Base-by-base conservation (phyloP, 257 asterid species). In the Gentiana dahurica region DNA sequence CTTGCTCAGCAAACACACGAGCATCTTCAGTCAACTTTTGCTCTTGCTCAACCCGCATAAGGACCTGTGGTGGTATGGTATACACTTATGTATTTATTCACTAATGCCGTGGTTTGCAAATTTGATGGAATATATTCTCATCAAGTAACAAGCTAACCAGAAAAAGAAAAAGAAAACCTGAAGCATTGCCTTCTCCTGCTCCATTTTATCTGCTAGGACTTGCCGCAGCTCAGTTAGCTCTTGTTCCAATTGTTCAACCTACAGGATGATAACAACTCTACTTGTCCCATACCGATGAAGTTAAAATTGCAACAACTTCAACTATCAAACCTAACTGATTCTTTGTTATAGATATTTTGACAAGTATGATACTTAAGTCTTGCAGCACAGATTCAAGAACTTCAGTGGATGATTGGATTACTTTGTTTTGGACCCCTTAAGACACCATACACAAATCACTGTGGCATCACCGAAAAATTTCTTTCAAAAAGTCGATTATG, bases 21-120 rank as follows among this genome's bases (percentile, higher is more conserved):
- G 84, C 94, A 53, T 86, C 94, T 75, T 89, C 97, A 4, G 87
- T 66, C 61, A 77, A 61, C 77, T 79, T 83, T 69, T 89, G 97
- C 57, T 85, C 97, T 62, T 89, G 91, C 73, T 89, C 95, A 67
- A 89, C 87, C 73, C 84, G 81, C 84, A 89, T 50, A 68, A 89
- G 75, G 63, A 89, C 92, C 97, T 89, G 72, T 65, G 52, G 53
- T 56, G 68, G 45, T 55, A 55, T 54, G 68, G 45, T 55, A 57
- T 54, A 60, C 60, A 69, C 15, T 49, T 54, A 59, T 59, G 58
- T 58, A 63, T 64, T 55, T 64, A 51, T 62, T 44, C 33, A 43
- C 34, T 9, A 9, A 33, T 15, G 33, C 58, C 58, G 10, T 65
- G 49, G 46, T 41, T 41, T 41, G 46, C 46, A 41, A 2, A 67